A percentile compares a stretch with the other conserved stretches of the same genome.
Evolutionary conservation across 2,329 filamentous ascomycete genomes (phyloP).

Genomic region (Passalora sequoiae): DNA sequence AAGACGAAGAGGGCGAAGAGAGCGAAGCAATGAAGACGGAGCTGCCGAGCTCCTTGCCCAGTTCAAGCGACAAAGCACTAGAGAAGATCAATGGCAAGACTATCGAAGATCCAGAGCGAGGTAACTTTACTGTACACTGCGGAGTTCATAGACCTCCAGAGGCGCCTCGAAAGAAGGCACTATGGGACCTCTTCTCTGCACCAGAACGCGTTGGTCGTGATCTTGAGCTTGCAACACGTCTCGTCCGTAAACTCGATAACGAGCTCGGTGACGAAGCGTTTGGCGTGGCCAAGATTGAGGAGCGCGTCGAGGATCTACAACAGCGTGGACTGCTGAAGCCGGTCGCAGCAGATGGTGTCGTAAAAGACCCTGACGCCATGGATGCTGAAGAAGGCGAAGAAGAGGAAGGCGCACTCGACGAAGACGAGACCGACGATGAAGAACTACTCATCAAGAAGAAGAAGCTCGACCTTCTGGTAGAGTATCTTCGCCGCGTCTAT

Average conservation of each 20-base stretch:
- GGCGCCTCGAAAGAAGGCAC: slow-evolving; percentile 83
- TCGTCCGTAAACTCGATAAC: slow-evolving; percentile 78
- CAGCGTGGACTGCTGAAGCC: slow-evolving; percentile 72
- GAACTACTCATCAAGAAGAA: slow-evolving; percentile 91
- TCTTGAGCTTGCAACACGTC: slow-evolving; percentile 71
- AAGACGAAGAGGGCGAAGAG: slow-evolving; percentile 22
- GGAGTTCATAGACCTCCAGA: slow-evolving; percentile 87
- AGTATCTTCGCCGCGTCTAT: slow-evolving; percentile 93
- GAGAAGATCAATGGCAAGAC: slow-evolving; percentile 97
- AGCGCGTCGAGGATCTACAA: slow-evolving; percentile 75
- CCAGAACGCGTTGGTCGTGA: slow-evolving; percentile 92
- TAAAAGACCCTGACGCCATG: slow-evolving; percentile 56
- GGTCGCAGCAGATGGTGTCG: slow-evolving; percentile 47
- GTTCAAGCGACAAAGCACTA: slow-evolving; percentile 64
- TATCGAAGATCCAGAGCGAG: slow-evolving; percentile 86
- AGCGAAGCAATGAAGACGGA: slow-evolving; percentile 17
- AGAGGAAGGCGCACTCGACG: slow-evolving; percentile 45
- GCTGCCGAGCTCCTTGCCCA: slow-evolving; percentile 20
- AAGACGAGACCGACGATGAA: slow-evolving; percentile 82
- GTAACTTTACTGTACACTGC: slow-evolving; percentile 96
- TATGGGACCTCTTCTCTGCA: slow-evolving; percentile 94
- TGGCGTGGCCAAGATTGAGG: slow-evolving; percentile 73
- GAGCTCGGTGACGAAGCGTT: slow-evolving; percentile 75
- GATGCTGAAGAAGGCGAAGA: slow-evolving; percentile 74
- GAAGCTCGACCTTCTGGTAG: slow-evolving; percentile 88